Conservation (phyloP, 2,329 filamentous ascomycete species). For the Diaporthe humulicola region DNA sequence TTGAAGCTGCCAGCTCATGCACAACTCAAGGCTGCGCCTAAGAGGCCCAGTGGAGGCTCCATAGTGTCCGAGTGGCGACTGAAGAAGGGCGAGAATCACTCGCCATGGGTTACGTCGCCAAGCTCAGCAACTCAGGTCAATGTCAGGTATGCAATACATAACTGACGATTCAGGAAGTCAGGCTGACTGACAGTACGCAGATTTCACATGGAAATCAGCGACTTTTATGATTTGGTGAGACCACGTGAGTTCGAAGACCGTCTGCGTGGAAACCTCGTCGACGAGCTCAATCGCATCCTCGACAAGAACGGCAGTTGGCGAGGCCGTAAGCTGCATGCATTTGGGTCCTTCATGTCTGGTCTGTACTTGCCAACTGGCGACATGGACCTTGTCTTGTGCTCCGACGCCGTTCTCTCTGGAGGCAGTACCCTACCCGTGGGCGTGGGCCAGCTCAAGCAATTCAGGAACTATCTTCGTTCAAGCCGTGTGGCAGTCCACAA, state of each 20-base stretch:
- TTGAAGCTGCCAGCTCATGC: constrained; percentile 71
- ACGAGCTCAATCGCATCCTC: constrained; percentile 74
- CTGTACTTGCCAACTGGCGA: constrained; percentile 81
- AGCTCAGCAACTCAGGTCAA: constrained; percentile 62
- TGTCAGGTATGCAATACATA: constrained; percentile 30
- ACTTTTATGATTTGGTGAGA: constrained; percentile 88
- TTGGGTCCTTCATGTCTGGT: constrained; percentile 95
- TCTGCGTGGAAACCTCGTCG: constrained; percentile 80
- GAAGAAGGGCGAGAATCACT: constrained; percentile 55
- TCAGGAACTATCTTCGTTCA: constrained; percentile 70
- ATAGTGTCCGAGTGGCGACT: constrained; percentile 67
- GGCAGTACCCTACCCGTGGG: constrained; percentile 61
- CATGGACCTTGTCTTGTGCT: constrained; percentile 91
- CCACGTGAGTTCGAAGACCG: constrained; percentile 82
- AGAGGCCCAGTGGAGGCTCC: constrained; percentile 62
- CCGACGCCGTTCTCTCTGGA: constrained; percentile 66
- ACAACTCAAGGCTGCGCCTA: constrained; percentile 64
- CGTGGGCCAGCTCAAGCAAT: constrained; percentile 70
- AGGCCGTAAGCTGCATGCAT: constrained; percentile 73
- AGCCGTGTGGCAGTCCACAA: constrained; percentile 69
- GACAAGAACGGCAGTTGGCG: constrained; percentile 41
- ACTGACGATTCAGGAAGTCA: constrained; percentile 33
- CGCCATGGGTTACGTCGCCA: constrained; percentile 74
- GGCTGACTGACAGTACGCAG: constrained; percentile 55
- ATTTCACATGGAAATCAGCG: constrained; percentile 89